Conservation (phyloP, 2,329 filamentous ascomycete species). For the Aspergillus melleus region DNA sequence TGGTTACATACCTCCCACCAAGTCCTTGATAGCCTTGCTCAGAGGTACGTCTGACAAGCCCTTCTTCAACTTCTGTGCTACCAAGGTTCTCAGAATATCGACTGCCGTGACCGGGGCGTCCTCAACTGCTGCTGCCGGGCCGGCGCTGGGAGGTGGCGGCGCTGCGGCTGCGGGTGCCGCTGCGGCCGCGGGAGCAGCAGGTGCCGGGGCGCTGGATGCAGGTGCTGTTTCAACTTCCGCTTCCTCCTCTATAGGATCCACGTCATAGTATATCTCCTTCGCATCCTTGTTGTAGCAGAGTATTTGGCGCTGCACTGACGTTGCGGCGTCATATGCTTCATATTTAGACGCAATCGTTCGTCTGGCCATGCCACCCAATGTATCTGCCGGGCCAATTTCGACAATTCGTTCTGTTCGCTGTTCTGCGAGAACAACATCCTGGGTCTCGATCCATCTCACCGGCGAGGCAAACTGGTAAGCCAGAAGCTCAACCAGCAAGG, state of each 20-base stretch:
- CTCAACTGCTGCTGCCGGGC: slow-evolving; percentile 81
- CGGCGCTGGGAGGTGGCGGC: slow-evolving; percentile 67
- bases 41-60: slow-evolving; percentile 81
- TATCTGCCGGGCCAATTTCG: slow-evolving; percentile 95
- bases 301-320: slow-evolving; percentile 94
- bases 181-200: slow-evolving; percentile 47
- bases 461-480: slow-evolving; percentile 99
- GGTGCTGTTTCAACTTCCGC: slow-evolving; percentile 55
- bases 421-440: slow-evolving; percentile 98
- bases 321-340: slow-evolving; percentile 96
- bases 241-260: slow-evolving; percentile 92
- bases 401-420: slow-evolving; percentile 96
- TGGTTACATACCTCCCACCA: slow-evolving; percentile 79
- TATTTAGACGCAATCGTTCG: slow-evolving; percentile 95
- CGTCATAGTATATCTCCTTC: slow-evolving; percentile 99
- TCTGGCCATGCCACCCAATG: slow-evolving; percentile 95
- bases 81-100: slow-evolving; percentile 83
- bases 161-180: slow-evolving; percentile 56
- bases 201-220: slow-evolving; percentile 37
- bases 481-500: slow-evolving; percentile 94
- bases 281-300: slow-evolving; percentile 99
- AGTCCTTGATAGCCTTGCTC: slow-evolving; percentile 96
- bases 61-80: slow-evolving; percentile 99
- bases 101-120: slow-evolving; percentile 86
- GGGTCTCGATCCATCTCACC: slow-evolving; percentile 99